Evolutionary conservation across 768 basidiomycete genomes (phyloP).

Genomic region (Kwoniella sp.): DNA sequence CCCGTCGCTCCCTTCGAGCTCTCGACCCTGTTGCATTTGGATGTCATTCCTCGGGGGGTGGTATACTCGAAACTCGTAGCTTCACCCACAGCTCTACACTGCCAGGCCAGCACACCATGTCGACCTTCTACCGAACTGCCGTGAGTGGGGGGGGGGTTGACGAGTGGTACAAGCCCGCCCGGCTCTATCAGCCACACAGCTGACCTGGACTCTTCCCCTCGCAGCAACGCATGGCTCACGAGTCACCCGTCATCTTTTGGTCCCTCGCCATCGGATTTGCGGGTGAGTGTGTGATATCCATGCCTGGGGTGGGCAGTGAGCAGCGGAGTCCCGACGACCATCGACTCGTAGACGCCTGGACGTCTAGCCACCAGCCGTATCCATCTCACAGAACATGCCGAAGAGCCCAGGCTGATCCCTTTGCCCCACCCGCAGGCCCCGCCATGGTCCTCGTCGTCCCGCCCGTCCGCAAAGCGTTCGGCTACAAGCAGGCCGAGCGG

Average conservation of each 20-base stretch:
- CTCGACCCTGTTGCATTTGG: too few species aligned
- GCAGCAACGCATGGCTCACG: constrained; percentile 86
- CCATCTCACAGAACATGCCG: too few species aligned
- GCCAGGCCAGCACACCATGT: too few species aligned
- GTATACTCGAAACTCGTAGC: too few species aligned
- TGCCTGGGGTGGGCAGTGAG: too few species aligned
- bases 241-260: constrained; percentile 85
- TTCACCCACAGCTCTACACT: too few species aligned
- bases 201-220: neutral
- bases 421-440: constrained; percentile 60
- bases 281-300: constrained; percentile 29
- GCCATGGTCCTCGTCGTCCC: constrained; percentile 68
- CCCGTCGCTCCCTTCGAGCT: neutral
- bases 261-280: constrained; percentile 67
- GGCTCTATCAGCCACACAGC: neutral
- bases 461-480: constrained; percentile 71
- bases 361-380: too few species aligned
- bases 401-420: too few species aligned
- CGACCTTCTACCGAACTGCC: constrained; percentile 44
- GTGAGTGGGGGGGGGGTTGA: constrained; percentile 35
- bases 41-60: too few species aligned
- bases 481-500: constrained; percentile 65
- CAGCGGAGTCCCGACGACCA: too few species aligned
- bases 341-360: too few species aligned
- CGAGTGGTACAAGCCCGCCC: neutral